Conservation (phyloP, 495 filamentous ascomycete genomes). For the Thermothielavioides terrestris region DNA sequence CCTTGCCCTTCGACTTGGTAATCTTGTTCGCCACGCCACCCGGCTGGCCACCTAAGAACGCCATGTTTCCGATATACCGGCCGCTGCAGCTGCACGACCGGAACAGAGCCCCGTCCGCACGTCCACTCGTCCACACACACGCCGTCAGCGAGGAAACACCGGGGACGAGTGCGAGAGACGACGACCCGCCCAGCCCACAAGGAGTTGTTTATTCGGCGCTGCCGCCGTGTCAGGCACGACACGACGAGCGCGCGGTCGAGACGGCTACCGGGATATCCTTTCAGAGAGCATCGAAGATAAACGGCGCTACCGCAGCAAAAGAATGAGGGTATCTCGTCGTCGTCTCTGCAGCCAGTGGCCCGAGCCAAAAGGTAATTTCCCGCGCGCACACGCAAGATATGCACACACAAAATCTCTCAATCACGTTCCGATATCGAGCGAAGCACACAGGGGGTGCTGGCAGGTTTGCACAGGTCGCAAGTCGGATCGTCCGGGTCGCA, state of each 20-base stretch:
- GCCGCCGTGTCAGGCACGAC: constrained; percentile 24
- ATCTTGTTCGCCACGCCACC: constrained; percentile 30
- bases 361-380: neutral
- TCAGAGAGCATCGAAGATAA: neutral
- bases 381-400: neutral
- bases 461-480: neutral
- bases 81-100: too few species aligned
- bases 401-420: neutral
- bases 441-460: too few species aligned
- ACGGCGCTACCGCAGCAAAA: neutral
- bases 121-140: neutral
- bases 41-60: constrained; percentile 26
- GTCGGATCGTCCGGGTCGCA: neutral
- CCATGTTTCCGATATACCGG: constrained; percentile 21
- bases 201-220: constrained; percentile 9
- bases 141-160: neutral
- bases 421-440: too few species aligned
- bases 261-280: constrained; percentile 14
- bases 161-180: neutral
- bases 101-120: too few species aligned
- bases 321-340: neutral
- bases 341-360: neutral
- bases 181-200: too few species aligned
- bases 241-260: constrained; percentile 21
- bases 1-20: constrained; percentile 34